Conservation (phyloP, 345 rosid genomes). For the Ricinus communis region DNA sequence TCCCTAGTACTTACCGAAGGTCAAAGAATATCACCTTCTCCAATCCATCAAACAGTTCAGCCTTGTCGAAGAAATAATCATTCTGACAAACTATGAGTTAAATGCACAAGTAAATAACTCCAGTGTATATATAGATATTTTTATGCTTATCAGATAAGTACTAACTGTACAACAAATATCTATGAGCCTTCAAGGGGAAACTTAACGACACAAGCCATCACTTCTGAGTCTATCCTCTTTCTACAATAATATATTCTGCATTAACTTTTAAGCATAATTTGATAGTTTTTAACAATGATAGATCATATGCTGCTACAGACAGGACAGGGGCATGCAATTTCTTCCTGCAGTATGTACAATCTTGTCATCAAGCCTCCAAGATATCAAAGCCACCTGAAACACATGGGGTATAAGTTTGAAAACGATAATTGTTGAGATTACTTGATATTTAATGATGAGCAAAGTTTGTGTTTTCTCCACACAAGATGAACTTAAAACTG, state of each 20-base stretch:
- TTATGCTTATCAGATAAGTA: background rate
- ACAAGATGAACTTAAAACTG: too few relatives aligned
- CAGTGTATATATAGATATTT: too few relatives aligned
- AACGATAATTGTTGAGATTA: too few relatives aligned
- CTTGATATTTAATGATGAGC: too few relatives aligned
- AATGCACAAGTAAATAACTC: background rate
- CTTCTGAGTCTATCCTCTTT: background rate
- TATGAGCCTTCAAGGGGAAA: too few relatives aligned
- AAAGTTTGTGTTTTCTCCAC: too few relatives aligned
- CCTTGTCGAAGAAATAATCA: background rate
- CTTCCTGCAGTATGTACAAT: background rate
- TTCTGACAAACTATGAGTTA: background rate
- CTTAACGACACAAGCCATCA: background rate
- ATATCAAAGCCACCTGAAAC: slow-evolving; percentile 4
- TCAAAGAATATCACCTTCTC: background rate
- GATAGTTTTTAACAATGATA: background rate
- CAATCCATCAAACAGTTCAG: background rate
- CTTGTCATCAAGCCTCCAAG: background rate
- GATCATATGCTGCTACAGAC: background rate
- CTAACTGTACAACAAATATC: background rate
- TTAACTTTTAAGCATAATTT: background rate
- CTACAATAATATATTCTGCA: background rate
- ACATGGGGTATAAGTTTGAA: too few relatives aligned
- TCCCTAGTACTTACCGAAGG: background rate
- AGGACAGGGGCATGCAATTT: background rate